phyloP scores from a whole-genome alignment of 2,329 filamentous ascomycete genomes.

The Cordyceps cateniannulata region DNA sequence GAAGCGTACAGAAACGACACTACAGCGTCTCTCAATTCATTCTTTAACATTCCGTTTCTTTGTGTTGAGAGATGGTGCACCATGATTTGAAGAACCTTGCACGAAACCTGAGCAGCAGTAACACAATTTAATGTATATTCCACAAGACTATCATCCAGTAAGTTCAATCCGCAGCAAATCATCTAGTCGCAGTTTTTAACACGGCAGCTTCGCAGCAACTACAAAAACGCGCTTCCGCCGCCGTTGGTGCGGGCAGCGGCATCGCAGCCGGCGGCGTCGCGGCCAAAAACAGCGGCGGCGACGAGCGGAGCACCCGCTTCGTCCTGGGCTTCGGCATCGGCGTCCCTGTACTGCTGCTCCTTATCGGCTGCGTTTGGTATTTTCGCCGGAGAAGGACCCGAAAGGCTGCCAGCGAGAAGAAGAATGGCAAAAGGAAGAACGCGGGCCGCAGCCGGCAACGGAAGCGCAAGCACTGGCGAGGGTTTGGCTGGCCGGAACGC shows the following conservation, averaged over 20 bases:
- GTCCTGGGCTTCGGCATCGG: constrained; percentile 11
- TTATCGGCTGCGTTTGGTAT: constrained; percentile 1
- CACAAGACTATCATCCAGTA: neutral
- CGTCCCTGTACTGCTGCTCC: constrained; percentile 1
- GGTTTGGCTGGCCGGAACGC: neutral
- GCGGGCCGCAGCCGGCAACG: neutral
- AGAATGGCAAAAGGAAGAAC: neutral
- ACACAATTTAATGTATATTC: neutral
- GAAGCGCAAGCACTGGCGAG: neutral
- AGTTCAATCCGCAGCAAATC: too few species aligned
- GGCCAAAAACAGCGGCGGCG: neutral
- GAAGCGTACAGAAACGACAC: neutral
- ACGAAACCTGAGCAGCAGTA: too few species aligned
- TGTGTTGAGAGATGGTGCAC: too few species aligned
- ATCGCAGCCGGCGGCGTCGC: constrained; percentile 1
- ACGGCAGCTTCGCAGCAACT: too few species aligned
- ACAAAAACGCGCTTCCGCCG: neutral
- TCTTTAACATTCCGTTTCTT: too few species aligned
- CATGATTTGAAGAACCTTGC: too few species aligned
- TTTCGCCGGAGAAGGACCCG: neutral
- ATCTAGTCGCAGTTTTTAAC: neutral
- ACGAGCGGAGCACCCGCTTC: neutral
- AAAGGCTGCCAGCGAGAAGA: neutral
- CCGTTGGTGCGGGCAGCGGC: neutral
- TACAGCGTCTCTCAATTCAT: too few species aligned